Evolutionary conservation across 108 stramenopile genomes (phyloP).

Genomic region (Tribonema minus): DNA sequence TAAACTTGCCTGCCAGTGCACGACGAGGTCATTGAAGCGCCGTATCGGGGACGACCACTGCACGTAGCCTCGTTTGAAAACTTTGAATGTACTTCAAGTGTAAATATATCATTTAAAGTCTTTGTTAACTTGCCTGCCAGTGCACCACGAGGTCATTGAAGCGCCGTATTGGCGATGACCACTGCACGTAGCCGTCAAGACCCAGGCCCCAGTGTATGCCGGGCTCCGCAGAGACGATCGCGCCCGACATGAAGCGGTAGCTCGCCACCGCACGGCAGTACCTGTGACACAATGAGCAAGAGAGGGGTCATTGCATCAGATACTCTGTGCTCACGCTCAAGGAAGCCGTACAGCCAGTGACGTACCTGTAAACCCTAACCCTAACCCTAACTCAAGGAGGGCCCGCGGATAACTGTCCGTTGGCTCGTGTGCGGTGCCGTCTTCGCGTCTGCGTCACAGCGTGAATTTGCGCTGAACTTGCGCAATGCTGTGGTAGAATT

Average conservation of each 20-base stretch:
- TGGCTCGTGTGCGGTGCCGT: no score
- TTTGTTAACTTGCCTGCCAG: neutral
- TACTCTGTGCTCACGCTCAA: no score
- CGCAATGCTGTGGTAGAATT: no score
- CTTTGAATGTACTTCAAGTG: no score
- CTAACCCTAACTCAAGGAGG: no score
- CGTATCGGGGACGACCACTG: conserved; percentile 34
- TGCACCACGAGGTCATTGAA: neutral
- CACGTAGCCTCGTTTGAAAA: no score
- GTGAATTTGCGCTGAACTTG: no score
- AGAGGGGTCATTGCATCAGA: no score
- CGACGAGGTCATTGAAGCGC: neutral
- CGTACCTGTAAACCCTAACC: no score
- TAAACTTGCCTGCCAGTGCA: neutral
- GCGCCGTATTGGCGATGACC: conserved; percentile 21
- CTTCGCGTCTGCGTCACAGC: neutral
- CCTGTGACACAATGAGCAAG: conserved; percentile 1
- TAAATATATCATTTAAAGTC: neutral
- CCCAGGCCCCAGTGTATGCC: conserved; percentile 29
- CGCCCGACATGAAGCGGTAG: conserved; percentile 17
- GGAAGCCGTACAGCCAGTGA: no score
- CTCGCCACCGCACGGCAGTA: conserved; percentile 29
- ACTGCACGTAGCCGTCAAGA: conserved; percentile 25
- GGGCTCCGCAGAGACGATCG: conserved; percentile 2
- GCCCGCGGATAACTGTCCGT: no score